Evolutionary conservation across 1,284 basidiomycete species (phyloP).

Genomic region (Leccinum griseonigrum): DNA sequence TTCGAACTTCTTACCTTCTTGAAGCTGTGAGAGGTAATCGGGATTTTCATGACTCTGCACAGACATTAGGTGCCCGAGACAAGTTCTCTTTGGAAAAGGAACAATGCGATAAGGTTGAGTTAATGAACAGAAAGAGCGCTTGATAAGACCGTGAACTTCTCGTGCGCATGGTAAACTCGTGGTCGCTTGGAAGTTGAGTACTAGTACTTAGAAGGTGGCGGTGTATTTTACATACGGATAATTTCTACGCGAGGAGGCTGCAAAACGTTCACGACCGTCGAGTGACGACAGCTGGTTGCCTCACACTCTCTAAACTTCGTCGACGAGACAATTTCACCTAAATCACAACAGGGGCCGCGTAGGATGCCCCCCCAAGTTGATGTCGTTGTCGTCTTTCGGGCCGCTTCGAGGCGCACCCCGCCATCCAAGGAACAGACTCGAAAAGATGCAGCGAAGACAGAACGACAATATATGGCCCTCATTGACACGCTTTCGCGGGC

Average conservation of each 20-base stretch:
- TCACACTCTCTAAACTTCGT: neutral
- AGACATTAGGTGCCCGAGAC: neutral
- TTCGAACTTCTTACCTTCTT: neutral
- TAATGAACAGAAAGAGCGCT: neutral
- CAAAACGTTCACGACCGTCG: neutral
- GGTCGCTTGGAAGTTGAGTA: neutral
- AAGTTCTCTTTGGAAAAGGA: neutral
- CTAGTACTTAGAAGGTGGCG: neutral
- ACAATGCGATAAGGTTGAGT: neutral
- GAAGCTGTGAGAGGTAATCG: neutral
- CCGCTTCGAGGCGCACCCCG: constrained; percentile 42
- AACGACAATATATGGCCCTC: constrained; percentile 65
- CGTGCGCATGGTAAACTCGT: neutral
- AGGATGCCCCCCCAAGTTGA: constrained; percentile 58
- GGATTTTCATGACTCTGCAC: neutral
- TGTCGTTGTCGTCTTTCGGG: constrained; percentile 68
- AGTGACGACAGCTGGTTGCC: neutral
- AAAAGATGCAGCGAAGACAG: constrained; percentile 60
- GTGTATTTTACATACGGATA: neutral
- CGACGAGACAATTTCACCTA: neutral
- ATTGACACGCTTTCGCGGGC: constrained; percentile 58
- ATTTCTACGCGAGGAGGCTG: neutral
- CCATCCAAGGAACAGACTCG: constrained; percentile 59
- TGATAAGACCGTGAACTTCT: neutral
- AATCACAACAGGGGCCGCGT: neutral